Percentiles rank a stretch among this genome's conserved stretches.
phyloP scores from a whole-genome alignment of 768 basidiomycete genomes.

The Tylopilus plumbeoviolaceoides region DNA sequence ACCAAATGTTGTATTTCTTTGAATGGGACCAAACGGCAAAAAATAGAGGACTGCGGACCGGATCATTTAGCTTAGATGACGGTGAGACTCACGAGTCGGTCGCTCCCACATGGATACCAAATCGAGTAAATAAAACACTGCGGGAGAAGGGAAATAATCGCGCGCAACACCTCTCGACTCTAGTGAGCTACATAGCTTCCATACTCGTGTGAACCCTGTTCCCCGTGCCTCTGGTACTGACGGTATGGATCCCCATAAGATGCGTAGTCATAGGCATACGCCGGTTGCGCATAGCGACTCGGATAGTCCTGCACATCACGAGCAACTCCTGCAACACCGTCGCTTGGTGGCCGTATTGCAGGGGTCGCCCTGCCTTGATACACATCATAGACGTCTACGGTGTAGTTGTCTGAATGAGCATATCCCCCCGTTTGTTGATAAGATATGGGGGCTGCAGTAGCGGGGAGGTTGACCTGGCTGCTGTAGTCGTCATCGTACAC shows the following conservation, averaged over 20 bases:
- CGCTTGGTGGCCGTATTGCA: slow-evolving; percentile 29
- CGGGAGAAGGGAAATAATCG: slow-evolving; percentile 9
- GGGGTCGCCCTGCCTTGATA: slow-evolving; percentile 50
- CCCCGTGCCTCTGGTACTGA: slow-evolving; percentile 29
- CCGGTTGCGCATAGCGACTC: slow-evolving; percentile 24
- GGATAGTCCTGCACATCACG: slow-evolving; percentile 40
- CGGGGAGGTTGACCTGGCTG: slow-evolving; percentile 56
- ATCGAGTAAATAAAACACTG: slow-evolving; percentile 27
- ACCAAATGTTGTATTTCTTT: neutral
- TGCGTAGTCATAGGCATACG: slow-evolving; percentile 28
- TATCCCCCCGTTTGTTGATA: slow-evolving; percentile 34
- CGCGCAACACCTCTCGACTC: slow-evolving; percentile 13
- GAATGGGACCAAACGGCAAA: neutral
- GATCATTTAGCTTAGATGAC: neutral
- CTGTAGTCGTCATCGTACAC: slow-evolving; percentile 67
- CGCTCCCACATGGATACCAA: slow-evolving; percentile 15
- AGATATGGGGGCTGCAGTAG: slow-evolving; percentile 56
- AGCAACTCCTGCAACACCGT: slow-evolving; percentile 31
- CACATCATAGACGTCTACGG: slow-evolving; percentile 49
- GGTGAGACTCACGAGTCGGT: neutral
- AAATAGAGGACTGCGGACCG: neutral
- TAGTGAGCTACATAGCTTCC: slow-evolving; percentile 30
- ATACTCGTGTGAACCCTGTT: slow-evolving; percentile 27
- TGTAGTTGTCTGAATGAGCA: slow-evolving; percentile 27
- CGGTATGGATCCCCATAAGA: slow-evolving; percentile 25